Evolutionary conservation across 257 asterid genomes (phyloP), one percentile per base, ranked within the genome.

Genomic region (Rauvolfia tetraphylla): DNA sequence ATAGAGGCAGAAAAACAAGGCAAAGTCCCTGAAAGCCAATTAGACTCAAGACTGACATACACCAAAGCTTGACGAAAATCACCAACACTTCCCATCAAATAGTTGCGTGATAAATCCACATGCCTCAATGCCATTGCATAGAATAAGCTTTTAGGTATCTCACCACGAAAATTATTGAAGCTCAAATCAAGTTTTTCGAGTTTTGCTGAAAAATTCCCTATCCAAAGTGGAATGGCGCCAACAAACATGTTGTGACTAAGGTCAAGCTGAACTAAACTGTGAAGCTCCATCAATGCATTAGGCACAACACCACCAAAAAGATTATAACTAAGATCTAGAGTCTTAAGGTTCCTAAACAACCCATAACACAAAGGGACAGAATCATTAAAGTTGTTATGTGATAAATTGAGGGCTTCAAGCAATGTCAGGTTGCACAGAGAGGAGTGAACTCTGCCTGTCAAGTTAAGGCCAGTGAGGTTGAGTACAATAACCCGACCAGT

Each of bases 41-140:
- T 95, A 22, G 84, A 81, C 82, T 86, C 95, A 10, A 95, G 89
- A 78, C 84, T 88, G 51, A 95, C 82, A 78, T 77, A 61, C 80
- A 80, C 90, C 79, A 95, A 79, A n/a, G 83, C 51, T 75, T 88
- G 96, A 56, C 25, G 82, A 72, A 91, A 95, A 66, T 88, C 91
- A 15, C 83, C 85, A 27, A 92, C 75, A 65, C 3, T 63, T 31
- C 98, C 98, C 9, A 83, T 73, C 56, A 95, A 77, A 80, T 73
- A 66, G 76, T 95, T 94, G 79, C 84, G 90, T 27, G 98, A 90
- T 57, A 94, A 88, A 78, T 94, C 97, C 85, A 94, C 76, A 75
- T 78, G 77, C 62, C 62, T 83, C 83, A 92, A 70, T 0, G 89
- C 80, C 80, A 76, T 77, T 23, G 84, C 79, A 66, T 78, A 57